Base-by-base conservation (phyloP, 768 basidiomycete genomes). In the Gymnopilus dilepis region DNA sequence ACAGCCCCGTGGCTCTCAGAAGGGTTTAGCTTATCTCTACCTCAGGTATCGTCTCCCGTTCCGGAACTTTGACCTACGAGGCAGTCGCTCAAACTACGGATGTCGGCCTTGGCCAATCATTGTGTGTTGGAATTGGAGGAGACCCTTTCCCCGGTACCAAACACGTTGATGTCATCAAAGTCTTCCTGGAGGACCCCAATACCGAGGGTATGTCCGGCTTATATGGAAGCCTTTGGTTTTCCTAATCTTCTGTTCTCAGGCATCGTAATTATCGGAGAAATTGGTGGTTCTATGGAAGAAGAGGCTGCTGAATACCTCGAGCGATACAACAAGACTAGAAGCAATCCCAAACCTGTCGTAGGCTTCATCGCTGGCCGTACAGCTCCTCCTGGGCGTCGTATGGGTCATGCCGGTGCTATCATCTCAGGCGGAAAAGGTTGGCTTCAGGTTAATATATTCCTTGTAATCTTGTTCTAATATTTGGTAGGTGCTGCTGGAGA, bases 211-310 rank as follows among this genome's bases (percentile, higher is more conserved):
- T 34, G 79, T 24, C 48, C 2, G 56, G 41, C 41, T 13, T 12
- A 47, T 21, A 21, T 28, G 42, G 19, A 26, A 55, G 31, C 26
- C 24, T 24, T 31, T 11, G 11, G 19, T 19, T 19, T 19, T 19
- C 42, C 38, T 59, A 33, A 57, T 24, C 15, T 19, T 42, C 12
- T 11, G 28, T 22, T 37, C 15, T 33, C 61, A 94, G 93, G 96
- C 68, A 96, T 99, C 66, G 97, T 99, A 64, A 82, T 99, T 64
- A 99, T 99, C 69, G 97, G 97, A 62, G 97, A 99, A 80, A 99
- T 99, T 68, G 97, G 97, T 65, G 97, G 97, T 21, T 91, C 94
- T 7, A 97, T 98, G 97, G 97, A 99, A 78, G 97, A 99, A 76
- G 97, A 99, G 65, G 97, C 97, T 6, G 97, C 97, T 5, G 97